Evolutionary conservation across 305 asterid genomes (phyloP).

Genomic region (Andrographis paniculata): DNA sequence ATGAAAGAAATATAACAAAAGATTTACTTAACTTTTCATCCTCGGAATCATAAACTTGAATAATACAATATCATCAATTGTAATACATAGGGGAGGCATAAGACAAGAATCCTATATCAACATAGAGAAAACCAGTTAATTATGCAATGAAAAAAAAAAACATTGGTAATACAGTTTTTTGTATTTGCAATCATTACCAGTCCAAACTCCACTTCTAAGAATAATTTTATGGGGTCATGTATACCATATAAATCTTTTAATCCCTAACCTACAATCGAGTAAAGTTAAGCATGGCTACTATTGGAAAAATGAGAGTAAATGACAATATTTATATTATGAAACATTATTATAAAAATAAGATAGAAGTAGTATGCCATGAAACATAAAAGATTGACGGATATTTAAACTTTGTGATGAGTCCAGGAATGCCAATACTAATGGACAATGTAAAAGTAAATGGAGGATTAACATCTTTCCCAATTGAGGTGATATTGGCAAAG

Average conservation of each 20-base stretch:
- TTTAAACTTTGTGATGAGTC: constrained; percentile 30
- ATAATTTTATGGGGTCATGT: constrained; percentile 17
- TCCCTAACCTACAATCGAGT: constrained; percentile 19
- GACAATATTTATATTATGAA: too few relatives aligned
- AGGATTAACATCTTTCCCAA: too few relatives aligned
- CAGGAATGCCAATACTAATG: constrained; percentile 23
- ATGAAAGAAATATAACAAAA: background rate
- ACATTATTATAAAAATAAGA: too few relatives aligned
- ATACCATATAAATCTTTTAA: constrained; percentile 13
- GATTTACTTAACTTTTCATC: constrained; percentile 17
- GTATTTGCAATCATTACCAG: constrained; percentile 14
- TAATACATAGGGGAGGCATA: constrained; percentile 15
- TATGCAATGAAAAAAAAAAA: background rate
- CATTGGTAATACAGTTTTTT: too few relatives aligned
- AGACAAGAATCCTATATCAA: constrained; percentile 14
- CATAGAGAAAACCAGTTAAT: background rate
- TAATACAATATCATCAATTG: constrained; percentile 19
- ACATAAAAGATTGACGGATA: background rate
- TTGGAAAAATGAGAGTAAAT: too few relatives aligned
- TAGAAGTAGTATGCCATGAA: too few relatives aligned
- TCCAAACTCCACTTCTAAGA: constrained; percentile 22
- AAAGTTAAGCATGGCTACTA: too few relatives aligned
- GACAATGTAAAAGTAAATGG: too few relatives aligned
- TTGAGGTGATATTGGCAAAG: too few relatives aligned
- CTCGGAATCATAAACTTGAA: constrained; percentile 23